These are phyloP conservation scores for Tilletia caries DNA, from an alignment of 1,284 basidiomycete genomes.

Conservation along the genomic window DNA sequence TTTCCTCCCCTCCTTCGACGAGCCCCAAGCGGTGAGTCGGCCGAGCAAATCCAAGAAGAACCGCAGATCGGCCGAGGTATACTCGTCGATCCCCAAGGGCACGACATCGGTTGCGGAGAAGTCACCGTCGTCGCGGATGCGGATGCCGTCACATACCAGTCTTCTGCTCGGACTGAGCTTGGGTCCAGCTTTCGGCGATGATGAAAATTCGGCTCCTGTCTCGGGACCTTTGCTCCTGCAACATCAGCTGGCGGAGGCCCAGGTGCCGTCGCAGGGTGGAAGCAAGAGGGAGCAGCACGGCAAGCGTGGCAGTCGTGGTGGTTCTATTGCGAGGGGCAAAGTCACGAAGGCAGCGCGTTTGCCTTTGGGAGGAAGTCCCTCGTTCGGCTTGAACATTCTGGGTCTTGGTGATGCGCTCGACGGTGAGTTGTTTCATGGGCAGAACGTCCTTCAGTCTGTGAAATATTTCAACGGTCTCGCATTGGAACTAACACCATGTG, in stretches of 20 bases:
- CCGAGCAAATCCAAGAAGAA: too few relatives aligned
- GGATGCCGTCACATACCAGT: background rate
- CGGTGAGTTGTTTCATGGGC: background rate
- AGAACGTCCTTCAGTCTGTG: background rate
- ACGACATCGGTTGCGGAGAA: background rate
- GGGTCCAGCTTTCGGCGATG: background rate
- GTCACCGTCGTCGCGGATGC: background rate
- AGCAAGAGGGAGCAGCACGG: background rate
- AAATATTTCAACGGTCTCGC: background rate
- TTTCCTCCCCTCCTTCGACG: too few relatives aligned
- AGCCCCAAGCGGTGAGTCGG: too few relatives aligned
- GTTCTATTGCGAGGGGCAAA: background rate
- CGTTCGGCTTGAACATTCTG: slow-evolving; percentile 1
- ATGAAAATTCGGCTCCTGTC: background rate
- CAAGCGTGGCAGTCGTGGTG: background rate
- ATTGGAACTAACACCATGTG: background rate
- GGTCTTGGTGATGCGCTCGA: background rate
- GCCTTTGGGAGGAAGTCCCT: background rate
- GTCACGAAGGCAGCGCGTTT: background rate
- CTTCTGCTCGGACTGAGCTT: background rate
- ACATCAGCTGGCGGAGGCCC: background rate
- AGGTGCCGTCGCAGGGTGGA: background rate
- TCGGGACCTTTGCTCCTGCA: background rate
- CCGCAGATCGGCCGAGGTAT: too few relatives aligned
- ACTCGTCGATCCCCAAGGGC: background rate